Evolutionary conservation across 345 rosid species (phyloP), one percentile per base, ranked within the genome.

Genomic region (Citrus sp.): DNA sequence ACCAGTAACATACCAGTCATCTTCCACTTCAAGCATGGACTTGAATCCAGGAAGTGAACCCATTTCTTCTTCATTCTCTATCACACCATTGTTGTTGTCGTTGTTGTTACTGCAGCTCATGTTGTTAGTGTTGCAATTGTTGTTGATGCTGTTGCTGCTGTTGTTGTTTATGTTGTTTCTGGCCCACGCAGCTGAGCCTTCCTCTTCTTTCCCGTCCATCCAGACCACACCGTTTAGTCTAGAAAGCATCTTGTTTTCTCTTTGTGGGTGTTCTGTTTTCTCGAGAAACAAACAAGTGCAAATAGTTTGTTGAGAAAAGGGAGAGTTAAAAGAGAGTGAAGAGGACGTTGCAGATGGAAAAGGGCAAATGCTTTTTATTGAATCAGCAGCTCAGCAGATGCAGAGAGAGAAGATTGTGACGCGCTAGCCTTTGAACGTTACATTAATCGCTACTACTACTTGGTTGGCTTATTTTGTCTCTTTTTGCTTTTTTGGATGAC

Each of bases 21-120:
- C 89, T 72, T 86, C 92, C 22, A 78, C 91, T 32, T 84, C 91
- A 55, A 89, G 81, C 88, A 89, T 80, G 79, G 92, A 83, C 55
- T 87, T 89, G 86, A 89, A 86, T 0, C 82, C 68, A 22, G 89
- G 72, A 14, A 87, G 77, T 30, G 88, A 78, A 62, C 85, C 86
- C 86, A 86, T 74, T 54, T 86, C 90, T 42, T 87, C 88, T 68
- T 79, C 85, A 70, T 75, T 78, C 63, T 83, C 82, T 37, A 78
- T 16, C 21, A 80, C 78, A 79, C 76, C 56, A 25, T 40, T 28
- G 32, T 21, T 76, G 40, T 46, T 82, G 27, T 55, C 32, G 72
- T 32, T 65, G 72, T 32, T 65, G 77, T 66, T 46, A 46, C 18
- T 3, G 51, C 51, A 13, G 51, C 51, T 72, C 55, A 6, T 68